Conservation (phyloP, 1,139 yeast species). For the Pichia sp. region DNA sequence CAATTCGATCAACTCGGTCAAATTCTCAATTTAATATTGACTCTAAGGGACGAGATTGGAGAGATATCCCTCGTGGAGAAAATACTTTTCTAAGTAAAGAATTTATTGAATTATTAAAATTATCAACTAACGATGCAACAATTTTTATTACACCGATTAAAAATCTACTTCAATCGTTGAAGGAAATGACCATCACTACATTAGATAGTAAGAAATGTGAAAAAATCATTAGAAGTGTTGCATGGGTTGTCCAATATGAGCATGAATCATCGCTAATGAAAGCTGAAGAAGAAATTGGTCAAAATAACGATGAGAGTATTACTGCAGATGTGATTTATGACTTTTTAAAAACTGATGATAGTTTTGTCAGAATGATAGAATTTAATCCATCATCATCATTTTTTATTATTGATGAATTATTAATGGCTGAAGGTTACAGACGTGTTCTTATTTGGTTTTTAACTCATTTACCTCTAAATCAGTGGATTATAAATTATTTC, state of each 20-base stretch:
- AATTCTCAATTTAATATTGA: slow-evolving; percentile 45
- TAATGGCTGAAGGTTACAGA: slow-evolving; percentile 59
- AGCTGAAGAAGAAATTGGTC: slow-evolving; percentile 16
- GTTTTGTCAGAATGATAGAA: slow-evolving; percentile 37
- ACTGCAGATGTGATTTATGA: slow-evolving; percentile 48
- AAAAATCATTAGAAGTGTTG: slow-evolving; percentile 42
- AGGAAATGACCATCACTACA: slow-evolving; percentile 31
- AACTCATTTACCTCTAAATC: slow-evolving; percentile 50
- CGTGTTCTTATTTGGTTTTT: slow-evolving; percentile 61
- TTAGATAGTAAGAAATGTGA: slow-evolving; percentile 34
- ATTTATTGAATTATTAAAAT: slow-evolving; percentile 18
- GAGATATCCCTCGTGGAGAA: slow-evolving; percentile 57
- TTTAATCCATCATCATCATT: slow-evolving; percentile 43
- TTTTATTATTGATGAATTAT: slow-evolving; percentile 57
- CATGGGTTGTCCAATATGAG: slow-evolving; percentile 44
- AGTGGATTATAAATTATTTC: slow-evolving; percentile 52
- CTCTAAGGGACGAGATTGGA: slow-evolving; percentile 59
- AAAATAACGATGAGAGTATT: slow-evolving; percentile 26
- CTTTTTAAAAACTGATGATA: slow-evolving; percentile 36
- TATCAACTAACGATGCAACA: slow-evolving; percentile 25
- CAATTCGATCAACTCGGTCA: slow-evolving; percentile 31
- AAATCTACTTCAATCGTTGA: slow-evolving; percentile 32
- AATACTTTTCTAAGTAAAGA: slow-evolving; percentile 34
- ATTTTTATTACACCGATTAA: slow-evolving; percentile 23
- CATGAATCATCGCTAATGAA: slow-evolving; percentile 23